phyloP scores from a whole-genome alignment of 192 early-diverging fungal species.

The Coemansia sp. region DNA sequence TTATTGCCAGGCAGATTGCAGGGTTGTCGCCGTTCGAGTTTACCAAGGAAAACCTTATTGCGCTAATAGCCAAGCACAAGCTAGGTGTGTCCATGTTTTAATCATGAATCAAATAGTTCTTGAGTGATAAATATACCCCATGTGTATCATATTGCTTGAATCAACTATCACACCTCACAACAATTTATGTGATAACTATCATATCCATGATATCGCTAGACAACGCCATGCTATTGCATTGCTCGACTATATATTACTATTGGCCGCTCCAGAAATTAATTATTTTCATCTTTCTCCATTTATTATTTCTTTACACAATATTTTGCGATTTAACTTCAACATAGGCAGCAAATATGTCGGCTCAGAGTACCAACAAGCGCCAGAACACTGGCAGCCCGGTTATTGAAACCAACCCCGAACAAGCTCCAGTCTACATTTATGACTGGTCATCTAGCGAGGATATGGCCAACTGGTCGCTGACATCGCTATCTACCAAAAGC shows the following conservation, averaged over 20 bases:
- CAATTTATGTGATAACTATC: slow-evolving; percentile 1
- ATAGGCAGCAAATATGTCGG: not conserved
- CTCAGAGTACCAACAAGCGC: not conserved
- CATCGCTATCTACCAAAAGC: slow-evolving; percentile 24
- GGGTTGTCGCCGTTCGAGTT: slow-evolving; percentile 1
- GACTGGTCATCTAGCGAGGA: slow-evolving; percentile 28
- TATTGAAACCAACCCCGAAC: slow-evolving; percentile 5
- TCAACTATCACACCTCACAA: not conserved
- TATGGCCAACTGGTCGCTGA: slow-evolving; percentile 25
- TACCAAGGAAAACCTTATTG: slow-evolving; percentile 16
- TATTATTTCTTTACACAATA: not conserved
- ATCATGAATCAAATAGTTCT: not conserved
- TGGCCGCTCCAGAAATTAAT: not conserved
- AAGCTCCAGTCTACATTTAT: slow-evolving; percentile 6
- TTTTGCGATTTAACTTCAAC: not conserved
- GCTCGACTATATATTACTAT: not conserved
- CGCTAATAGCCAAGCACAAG: slow-evolving; percentile 19
- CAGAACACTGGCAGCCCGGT: slow-evolving; percentile 4
- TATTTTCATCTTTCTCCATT: not conserved
- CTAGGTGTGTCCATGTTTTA: not conserved
- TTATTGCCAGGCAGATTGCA: not conserved
- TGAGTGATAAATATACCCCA: not conserved
- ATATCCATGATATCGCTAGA: not conserved
- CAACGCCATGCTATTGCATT: not conserved
- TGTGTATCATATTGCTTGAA: not conserved